Base-by-base conservation (phyloP, 1,284 basidiomycete species). In the Coniferiporia weirii region DNA sequence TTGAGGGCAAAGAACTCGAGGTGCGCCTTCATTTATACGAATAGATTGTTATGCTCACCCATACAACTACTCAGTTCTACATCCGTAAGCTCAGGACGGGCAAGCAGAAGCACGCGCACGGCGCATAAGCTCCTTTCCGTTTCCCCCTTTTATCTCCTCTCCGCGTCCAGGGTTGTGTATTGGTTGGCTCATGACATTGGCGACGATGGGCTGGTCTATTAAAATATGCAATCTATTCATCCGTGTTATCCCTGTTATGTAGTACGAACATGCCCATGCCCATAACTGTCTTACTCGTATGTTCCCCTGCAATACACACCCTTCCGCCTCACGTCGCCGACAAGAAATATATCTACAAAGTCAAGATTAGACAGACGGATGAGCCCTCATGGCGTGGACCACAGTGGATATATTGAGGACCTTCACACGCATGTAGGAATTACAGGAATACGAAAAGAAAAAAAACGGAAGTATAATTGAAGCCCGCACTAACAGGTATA, bases 1-100 rank as follows among this genome's bases (percentile, higher is more conserved):
- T 98, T 59, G 95, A 98, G 81, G 95, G 95, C 72, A 93, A 93
- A 78, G 95, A 98, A 75, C 86, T 97, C 62, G 94, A 97, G 82
- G 92, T 94, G 69, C 64, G 74, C 69, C 13, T 20, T n/a, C 13
- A 52, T n/a, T 43, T n/a, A 22, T 46, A 38, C 54, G 55, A 49
- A 62, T 54, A 62, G 47, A 22, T 51, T 57, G 59, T 40, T 54
- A 59, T 61, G 44, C 56, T 55, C 62, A 36, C 67, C 96, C 97
- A 80, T 96, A 96, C 82, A 75, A 93, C 70, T 86, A 91, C 80
- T 36, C 67, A 91, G 92, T 96, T 97, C 80, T 97, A 96, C 82
- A 75, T 93, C 70, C 86, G 91, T 80, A 95, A 94, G 76, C 79
- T 97, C 76, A 87, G 90, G 75, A 81, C 89, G 65, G 89, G 90